Evolutionary conservation across 2,329 filamentous ascomycete species (phyloP).

Genomic region (Diaporthe sp.): DNA sequence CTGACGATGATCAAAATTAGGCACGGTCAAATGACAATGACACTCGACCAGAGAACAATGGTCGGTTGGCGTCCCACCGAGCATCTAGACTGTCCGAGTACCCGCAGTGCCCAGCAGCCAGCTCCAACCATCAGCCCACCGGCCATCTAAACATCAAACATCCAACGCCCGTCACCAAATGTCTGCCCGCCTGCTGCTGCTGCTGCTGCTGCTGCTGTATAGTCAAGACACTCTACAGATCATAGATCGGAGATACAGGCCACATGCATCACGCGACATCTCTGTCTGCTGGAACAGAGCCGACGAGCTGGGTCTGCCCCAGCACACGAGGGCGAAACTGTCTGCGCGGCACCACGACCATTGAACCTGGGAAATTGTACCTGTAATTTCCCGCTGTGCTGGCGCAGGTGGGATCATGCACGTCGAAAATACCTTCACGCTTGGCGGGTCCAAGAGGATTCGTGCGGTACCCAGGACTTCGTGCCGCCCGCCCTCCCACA

Average conservation of each 20-base stretch:
- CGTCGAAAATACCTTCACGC: slow-evolving; percentile 23
- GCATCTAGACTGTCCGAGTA: not conserved
- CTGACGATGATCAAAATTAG: slow-evolving; percentile 24
- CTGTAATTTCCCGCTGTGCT: slow-evolving; percentile 46
- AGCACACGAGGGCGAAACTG: slow-evolving; percentile 13
- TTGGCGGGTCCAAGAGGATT: slow-evolving; percentile 11
- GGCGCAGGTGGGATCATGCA: slow-evolving; percentile 35
- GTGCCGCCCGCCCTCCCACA: not conserved
- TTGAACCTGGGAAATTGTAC: slow-evolving; percentile 34
- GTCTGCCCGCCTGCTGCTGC: not conserved
- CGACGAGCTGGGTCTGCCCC: slow-evolving; percentile 18
- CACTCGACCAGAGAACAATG: slow-evolving; percentile 9
- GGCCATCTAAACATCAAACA: not conserved
- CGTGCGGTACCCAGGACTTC: slow-evolving; percentile 25
- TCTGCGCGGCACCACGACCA: slow-evolving; percentile 16
- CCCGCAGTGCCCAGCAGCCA: too few species aligned
- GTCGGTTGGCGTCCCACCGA: not conserved
- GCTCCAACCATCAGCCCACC: not conserved
- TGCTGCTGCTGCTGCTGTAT: not conserved
- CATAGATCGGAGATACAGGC: not conserved
- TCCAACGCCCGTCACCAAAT: too few species aligned
- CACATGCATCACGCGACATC: not conserved
- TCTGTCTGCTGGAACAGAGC: not conserved
- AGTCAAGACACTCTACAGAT: not conserved
- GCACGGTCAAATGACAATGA: slow-evolving; percentile 5